Conservation (phyloP, 2,329 filamentous ascomycete species). For the Dactylellina parvicollis region DNA sequence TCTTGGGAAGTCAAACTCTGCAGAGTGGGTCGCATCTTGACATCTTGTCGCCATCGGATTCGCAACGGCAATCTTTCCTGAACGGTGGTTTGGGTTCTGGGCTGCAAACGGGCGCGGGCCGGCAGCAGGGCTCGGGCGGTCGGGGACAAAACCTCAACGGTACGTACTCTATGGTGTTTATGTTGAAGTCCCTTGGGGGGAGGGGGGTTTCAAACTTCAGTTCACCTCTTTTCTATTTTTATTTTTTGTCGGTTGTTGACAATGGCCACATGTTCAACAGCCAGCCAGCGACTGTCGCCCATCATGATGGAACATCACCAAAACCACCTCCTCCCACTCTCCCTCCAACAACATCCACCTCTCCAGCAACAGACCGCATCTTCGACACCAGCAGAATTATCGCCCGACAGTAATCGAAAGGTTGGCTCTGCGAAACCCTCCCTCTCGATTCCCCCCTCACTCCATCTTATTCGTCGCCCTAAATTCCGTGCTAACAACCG, state of each 20-base stretch:
- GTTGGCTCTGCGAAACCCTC: conserved; percentile 11
- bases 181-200: too few species aligned
- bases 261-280: conserved; percentile 11
- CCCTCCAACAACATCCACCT: conserved; percentile 36
- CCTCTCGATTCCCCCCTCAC: not conserved
- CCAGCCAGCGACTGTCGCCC: conserved; percentile 34
- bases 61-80: conserved; percentile 41
- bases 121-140: conserved; percentile 25
- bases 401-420: conserved; percentile 46
- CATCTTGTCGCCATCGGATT: conserved; percentile 40
- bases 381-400: conserved; percentile 19
- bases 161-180: conserved; percentile 7
- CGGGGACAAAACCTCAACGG: conserved; percentile 38
- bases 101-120: conserved; percentile 19
- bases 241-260: too few species aligned
- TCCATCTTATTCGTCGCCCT: not conserved
- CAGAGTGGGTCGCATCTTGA: conserved; percentile 43
- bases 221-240: not conserved
- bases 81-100: conserved; percentile 25
- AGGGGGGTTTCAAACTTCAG: too few species aligned
- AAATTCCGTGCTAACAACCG: not conserved
- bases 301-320: conserved; percentile 52
- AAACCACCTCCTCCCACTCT: conserved; percentile 35
- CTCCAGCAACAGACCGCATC: conserved; percentile 22
- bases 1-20: conserved; percentile 14